Percentiles rank a stretch among this genome's conserved stretches.
Conservation (phyloP, 2,329 filamentous ascomycete species). For the Penicillium sp. region DNA sequence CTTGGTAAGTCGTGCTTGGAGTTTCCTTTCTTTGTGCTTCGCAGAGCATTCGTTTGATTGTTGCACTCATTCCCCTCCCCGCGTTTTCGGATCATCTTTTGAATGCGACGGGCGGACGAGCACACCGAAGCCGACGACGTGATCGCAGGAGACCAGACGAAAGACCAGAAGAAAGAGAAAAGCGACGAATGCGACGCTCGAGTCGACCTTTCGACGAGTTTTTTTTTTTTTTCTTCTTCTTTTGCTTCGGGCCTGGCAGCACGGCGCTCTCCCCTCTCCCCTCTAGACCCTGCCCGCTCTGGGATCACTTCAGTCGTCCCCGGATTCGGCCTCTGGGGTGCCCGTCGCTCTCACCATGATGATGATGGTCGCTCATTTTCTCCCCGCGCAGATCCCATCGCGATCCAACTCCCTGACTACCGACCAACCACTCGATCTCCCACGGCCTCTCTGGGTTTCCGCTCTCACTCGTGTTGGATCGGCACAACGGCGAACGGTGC, state of each 20-base stretch:
- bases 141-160: not conserved
- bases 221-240: not conserved
- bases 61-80: conserved; percentile 4
- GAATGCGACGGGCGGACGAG: not conserved
- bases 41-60: too few relatives aligned
- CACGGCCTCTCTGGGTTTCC: conserved; percentile 19
- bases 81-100: not conserved
- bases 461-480: conserved; percentile 22
- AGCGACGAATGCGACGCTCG: not conserved
- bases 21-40: too few relatives aligned
- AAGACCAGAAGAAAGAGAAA: not conserved
- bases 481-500: conserved; percentile 19
- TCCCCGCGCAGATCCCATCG: conserved; percentile 24
- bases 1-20: too few relatives aligned
- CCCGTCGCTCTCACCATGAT: conserved; percentile 13
- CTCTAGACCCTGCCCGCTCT: not conserved
- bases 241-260: not conserved
- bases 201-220: not conserved
- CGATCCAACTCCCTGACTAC: conserved; percentile 19
- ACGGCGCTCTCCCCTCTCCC: not conserved
- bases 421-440: conserved; percentile 17
- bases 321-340: conserved; percentile 7
- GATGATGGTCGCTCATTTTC: conserved; percentile 29
- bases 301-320: not conserved
- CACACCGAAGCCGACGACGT: not conserved